Evolutionary conservation across 2,329 filamentous ascomycete genomes (phyloP).

Genomic region (Colletotrichum cereale): DNA sequence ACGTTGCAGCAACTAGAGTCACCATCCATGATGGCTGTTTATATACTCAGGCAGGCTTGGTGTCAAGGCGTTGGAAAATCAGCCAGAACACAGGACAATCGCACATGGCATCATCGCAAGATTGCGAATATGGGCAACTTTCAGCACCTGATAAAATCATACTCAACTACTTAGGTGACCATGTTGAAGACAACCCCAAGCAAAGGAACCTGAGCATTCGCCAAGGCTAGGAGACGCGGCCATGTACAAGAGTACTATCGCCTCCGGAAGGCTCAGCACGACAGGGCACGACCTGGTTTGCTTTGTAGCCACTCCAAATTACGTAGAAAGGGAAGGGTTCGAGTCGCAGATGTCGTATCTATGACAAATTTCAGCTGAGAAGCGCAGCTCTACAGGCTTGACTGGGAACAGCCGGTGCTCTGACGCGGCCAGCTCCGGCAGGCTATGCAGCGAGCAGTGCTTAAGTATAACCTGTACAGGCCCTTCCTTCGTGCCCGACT

Average conservation of each 20-base stretch:
- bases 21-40: too few species aligned
- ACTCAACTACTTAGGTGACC: not conserved
- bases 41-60: not conserved
- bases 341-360: slow-evolving; percentile 12
- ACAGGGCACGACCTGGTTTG: not conserved
- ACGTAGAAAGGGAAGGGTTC: not conserved
- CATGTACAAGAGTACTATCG: not conserved
- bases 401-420: slow-evolving; percentile 4
- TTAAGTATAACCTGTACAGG: slow-evolving; percentile 20
- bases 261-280: not conserved
- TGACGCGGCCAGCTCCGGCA: not conserved
- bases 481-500: not conserved
- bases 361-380: slow-evolving; percentile 1
- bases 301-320: slow-evolving; percentile 5
- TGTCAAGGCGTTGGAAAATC: not conserved
- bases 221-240: not conserved
- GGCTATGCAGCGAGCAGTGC: slow-evolving; percentile 10
- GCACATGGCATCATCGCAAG: not conserved
- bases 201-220: not conserved
- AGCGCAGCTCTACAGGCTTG: not conserved
- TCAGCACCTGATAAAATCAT: not conserved
- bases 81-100: too few species aligned
- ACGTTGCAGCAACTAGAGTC: not conserved
- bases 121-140: not conserved
- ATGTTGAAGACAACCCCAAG: not conserved